Evolutionary conservation across 306 rosid species (phyloP), one percentile per base, ranked within the genome.

Genomic region (Casuarina equisetifolia): DNA sequence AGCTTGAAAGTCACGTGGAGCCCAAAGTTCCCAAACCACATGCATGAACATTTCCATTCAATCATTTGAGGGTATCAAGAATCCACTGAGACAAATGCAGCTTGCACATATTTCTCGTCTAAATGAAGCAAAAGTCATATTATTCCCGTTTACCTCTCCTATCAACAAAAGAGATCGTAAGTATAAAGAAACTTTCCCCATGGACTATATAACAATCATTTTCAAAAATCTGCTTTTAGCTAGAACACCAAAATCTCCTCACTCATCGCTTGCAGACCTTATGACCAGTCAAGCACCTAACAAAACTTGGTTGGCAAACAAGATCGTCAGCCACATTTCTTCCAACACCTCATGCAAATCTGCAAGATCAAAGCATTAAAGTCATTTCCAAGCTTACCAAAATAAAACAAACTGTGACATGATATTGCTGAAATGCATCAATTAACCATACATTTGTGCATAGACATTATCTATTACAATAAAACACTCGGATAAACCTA

Each of bases 301-400:
- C 39, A 58, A 58, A 58, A 58, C 32, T 58, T 58, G 64, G 36
- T 58, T 57, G 35, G 64, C 2, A 58, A 25, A 58, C 13, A 58
- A 25, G 2, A 1, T 20, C 32, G 15, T 20, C 7, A 7, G 17
- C 50, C 71, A 66, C 71, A 7, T 7, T 17, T 42, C 1, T 50
- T 43, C 32, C 44, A 32, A 66, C 36, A 66, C 49, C 50, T 66
- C 13, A 42, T 0, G 25, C 35, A 66, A 48, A 66, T 66, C 71
- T 66, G 71, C 71, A 66, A 42, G 9, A 66, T 50, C 40, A 43
- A 38, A 66, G 35, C 71, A 66, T 17, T 66, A 25, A 66, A 58
- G 16, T 35, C 16, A 61, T 12, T 35, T 61, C 32, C n/a, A 4
- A 0, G 17, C 57, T 51, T 51, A 16, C 40, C 9, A 59, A 16